A percentile compares a stretch with the other conserved stretches of the same genome.
phyloP scores from a whole-genome alignment of 768 basidiomycete species.

The Pulveroboletus ravenelii region DNA sequence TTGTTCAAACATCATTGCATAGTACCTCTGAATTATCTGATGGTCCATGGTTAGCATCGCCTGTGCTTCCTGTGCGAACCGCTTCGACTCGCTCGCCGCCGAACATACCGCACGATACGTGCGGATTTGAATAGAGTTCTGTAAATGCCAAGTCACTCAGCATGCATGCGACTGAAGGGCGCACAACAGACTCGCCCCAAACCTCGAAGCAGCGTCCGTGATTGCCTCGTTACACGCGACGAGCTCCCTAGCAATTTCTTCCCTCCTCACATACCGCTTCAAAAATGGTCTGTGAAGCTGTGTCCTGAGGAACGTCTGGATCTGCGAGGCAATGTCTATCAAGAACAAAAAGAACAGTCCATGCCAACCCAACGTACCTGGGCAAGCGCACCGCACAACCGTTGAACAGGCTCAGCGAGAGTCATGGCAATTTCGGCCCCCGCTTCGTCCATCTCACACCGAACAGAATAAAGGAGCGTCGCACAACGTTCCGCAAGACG shows the following conservation, averaged over 20 bases:
- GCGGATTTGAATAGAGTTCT: constrained; percentile 50
- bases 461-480: constrained; percentile 57
- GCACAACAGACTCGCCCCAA: constrained; percentile 17
- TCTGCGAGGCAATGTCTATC: constrained; percentile 25
- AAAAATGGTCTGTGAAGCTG: constrained; percentile 68
- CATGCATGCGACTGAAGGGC: not conserved
- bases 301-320: constrained; percentile 51
- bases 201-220: constrained; percentile 38
- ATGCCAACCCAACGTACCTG: constrained; percentile 31
- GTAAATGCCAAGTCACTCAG: not conserved
- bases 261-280: constrained; percentile 71
- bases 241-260: constrained; percentile 58
- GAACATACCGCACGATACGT: constrained; percentile 47
- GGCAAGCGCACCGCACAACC: constrained; percentile 35
- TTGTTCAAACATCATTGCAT: constrained; percentile 5
- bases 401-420: constrained; percentile 44
- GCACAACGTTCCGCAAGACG: constrained; percentile 73
- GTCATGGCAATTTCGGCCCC: constrained; percentile 47
- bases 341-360: not conserved
- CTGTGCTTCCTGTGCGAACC: constrained; percentile 18
- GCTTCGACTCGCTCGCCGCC: constrained; percentile 27
- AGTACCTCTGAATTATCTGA: constrained; percentile 12
- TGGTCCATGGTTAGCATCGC: constrained; percentile 16
- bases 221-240: constrained; percentile 48
- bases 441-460: constrained; percentile 57